These are phyloP conservation scores for Hypoxylon sp. DNA, from an alignment of 2,329 filamentous ascomycete species.

Conservation along the genomic window DNA sequence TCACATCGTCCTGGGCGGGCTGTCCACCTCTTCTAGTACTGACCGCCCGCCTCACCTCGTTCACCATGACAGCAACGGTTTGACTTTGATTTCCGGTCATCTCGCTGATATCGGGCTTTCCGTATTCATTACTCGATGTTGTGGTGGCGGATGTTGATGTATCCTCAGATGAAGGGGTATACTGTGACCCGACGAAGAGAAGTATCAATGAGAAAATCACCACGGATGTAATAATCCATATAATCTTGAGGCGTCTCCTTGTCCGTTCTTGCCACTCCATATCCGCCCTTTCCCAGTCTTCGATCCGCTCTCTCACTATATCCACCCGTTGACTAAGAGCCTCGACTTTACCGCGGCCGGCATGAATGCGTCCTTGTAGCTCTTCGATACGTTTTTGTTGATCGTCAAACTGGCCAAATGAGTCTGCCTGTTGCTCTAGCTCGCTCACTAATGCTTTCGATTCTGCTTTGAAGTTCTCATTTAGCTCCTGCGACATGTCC, in stretches of 20 bases:
- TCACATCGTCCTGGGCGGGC: constrained; percentile 47
- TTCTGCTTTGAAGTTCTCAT: constrained; percentile 72
- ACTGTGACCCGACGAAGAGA: constrained; percentile 58
- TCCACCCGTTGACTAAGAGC: constrained; percentile 75
- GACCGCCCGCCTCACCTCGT: constrained; percentile 52
- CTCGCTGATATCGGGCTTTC: constrained; percentile 27
- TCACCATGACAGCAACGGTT: constrained; percentile 46
- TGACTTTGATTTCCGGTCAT: constrained; percentile 45
- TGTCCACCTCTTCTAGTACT: constrained; percentile 45
- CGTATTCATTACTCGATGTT: constrained; percentile 26
- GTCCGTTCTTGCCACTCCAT: constrained; percentile 77
- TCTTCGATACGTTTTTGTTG: constrained; percentile 75
- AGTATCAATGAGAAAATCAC: constrained; percentile 65
- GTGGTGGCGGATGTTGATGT: constrained; percentile 32
- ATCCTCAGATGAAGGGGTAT: constrained; percentile 48
- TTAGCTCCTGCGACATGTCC: constrained; percentile 70
- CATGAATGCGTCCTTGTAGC: constrained; percentile 73
- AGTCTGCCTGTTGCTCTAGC: constrained; percentile 71
- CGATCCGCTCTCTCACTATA: constrained; percentile 73
- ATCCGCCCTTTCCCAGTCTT: constrained; percentile 77
- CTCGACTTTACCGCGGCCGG: constrained; percentile 72
- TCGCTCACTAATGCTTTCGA: constrained; percentile 72
- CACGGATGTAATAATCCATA: constrained; percentile 73
- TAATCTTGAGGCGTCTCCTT: constrained; percentile 71
- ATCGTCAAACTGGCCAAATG: constrained; percentile 73